Conservation (phyloP, 805 yeast species). For the Clavispora phyllophila region DNA sequence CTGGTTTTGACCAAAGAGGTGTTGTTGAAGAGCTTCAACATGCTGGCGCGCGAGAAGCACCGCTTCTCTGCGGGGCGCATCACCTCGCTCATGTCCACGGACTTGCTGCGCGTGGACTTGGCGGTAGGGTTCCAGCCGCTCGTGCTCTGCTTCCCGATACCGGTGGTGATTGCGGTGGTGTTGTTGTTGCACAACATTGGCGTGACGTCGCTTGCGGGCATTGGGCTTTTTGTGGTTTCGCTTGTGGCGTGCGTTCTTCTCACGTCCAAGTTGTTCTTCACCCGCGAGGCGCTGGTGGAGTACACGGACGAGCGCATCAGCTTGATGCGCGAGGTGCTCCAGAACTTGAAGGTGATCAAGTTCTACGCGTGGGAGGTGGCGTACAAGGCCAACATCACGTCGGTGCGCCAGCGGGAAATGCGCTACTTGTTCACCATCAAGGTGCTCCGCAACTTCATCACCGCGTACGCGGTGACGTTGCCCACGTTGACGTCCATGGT, state of each 20-base stretch:
- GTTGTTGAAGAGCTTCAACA: slow-evolving; percentile 34
- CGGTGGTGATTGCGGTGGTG: slow-evolving; percentile 35
- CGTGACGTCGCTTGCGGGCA: slow-evolving; percentile 36
- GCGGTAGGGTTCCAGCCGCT: slow-evolving; percentile 42
- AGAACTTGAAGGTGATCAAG: slow-evolving; percentile 39
- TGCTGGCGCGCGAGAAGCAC: slow-evolving; percentile 29
- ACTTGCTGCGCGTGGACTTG: slow-evolving; percentile 39
- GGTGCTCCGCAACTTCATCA: slow-evolving; percentile 36
- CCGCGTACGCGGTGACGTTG: slow-evolving; percentile 41
- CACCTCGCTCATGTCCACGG: slow-evolving; percentile 40
- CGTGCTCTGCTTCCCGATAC: slow-evolving; percentile 38
- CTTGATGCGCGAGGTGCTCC: slow-evolving; percentile 38
- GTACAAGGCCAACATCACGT: slow-evolving; percentile 30
- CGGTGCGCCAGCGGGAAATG: slow-evolving; percentile 39
- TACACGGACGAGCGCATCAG: slow-evolving; percentile 40
- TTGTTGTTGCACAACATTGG: slow-evolving; percentile 35
- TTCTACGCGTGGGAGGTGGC: slow-evolving; percentile 45
- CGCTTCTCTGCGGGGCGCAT: slow-evolving; percentile 35
- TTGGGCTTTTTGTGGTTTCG: slow-evolving; percentile 35
- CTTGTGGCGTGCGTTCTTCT: slow-evolving; percentile 29
- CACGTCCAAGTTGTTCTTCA: slow-evolving; percentile 30
- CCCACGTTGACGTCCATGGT: slow-evolving; percentile 42
- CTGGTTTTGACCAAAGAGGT: slow-evolving; percentile 36
- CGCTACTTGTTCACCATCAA: slow-evolving; percentile 36
- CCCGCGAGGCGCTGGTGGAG: slow-evolving; percentile 31